Conservation (phyloP, 2,329 filamentous ascomycete genomes). For the Penicillium frequentans region DNA sequence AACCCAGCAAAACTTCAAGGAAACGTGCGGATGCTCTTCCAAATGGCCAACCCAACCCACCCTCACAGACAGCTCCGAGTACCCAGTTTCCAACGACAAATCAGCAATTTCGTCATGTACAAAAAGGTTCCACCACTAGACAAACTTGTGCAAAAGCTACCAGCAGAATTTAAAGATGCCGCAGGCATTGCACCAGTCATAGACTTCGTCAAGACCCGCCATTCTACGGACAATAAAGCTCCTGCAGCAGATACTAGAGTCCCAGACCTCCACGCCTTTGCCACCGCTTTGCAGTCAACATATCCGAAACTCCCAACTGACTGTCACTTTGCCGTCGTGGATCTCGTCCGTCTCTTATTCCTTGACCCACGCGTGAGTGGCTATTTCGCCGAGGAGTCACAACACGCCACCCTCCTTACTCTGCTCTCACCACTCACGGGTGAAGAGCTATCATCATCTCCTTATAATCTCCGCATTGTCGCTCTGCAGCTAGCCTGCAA, state of each 20-base stretch:
- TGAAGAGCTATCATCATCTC: constrained; percentile 58
- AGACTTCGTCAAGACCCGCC: constrained; percentile 63
- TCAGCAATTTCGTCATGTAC: constrained; percentile 70
- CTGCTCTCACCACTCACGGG: constrained; percentile 52
- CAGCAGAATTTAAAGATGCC: constrained; percentile 55
- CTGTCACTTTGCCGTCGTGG: constrained; percentile 76
- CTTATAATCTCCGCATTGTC: constrained; percentile 81
- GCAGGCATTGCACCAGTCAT: constrained; percentile 64
- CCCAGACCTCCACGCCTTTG: constrained; percentile 68
- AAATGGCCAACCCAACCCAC: constrained; percentile 74
- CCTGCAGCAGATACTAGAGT: constrained; percentile 67
- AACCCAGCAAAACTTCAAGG: constrained; percentile 66
- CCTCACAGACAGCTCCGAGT: constrained; percentile 71
- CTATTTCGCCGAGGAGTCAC: constrained; percentile 75
- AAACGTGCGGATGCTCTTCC: constrained; percentile 71
- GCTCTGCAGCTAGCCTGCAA: constrained; percentile 84
- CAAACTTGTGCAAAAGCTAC: constrained; percentile 80
- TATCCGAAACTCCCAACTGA: constrained; percentile 61
- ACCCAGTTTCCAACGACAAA: constrained; percentile 65
- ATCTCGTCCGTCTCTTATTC: constrained; percentile 76
- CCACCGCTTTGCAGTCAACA: constrained; percentile 59
- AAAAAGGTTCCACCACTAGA: constrained; percentile 77
- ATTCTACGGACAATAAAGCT: constrained; percentile 47
- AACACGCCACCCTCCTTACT: constrained; percentile 62
- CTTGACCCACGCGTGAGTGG: constrained; percentile 76